Conservation (phyloP, 768 basidiomycete genomes). For the Hebeloma cylindrosporum region DNA sequence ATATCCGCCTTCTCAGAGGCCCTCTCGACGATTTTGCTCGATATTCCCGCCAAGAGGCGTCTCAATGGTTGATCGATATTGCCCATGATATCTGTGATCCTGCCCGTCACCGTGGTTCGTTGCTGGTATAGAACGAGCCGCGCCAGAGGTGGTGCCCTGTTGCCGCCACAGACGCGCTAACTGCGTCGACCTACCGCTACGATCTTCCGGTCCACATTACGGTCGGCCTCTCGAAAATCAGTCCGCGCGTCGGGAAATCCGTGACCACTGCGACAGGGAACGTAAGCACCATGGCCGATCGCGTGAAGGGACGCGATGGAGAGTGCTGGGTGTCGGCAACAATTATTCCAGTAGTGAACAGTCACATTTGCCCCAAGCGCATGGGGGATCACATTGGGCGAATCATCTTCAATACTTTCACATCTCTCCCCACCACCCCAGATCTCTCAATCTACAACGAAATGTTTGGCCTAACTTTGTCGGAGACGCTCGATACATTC, state of each 20-base stretch:
- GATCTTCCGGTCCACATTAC: too few species aligned
- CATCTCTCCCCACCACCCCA: conserved; percentile 2
- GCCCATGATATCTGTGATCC: too few species aligned
- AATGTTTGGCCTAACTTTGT: conserved; percentile 4
- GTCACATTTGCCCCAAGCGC: too few species aligned
- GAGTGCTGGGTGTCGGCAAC: too few species aligned
- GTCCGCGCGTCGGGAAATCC: too few species aligned
- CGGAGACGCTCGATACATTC: not conserved
- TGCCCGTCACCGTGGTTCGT: too few species aligned
- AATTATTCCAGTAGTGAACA: too few species aligned
- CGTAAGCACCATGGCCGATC: too few species aligned
- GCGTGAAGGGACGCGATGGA: too few species aligned
- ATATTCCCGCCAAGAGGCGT: conserved; percentile 6
- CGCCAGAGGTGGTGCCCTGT: conserved; percentile 1
- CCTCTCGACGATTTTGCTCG: conserved; percentile 3
- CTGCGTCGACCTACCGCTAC: conserved; percentile 6
- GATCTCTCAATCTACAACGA: conserved; percentile 5
- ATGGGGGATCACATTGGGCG: too few species aligned
- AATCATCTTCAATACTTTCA: conserved; percentile 7
- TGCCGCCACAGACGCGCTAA: conserved; percentile 3
- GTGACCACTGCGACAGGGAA: too few species aligned
- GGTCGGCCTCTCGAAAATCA: too few species aligned
- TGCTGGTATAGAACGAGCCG: not conserved
- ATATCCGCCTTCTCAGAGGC: conserved; percentile 4
- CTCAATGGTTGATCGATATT: conserved; percentile 4